Evolutionary conservation across 75 land plant genomes (phyloP), one percentile per base, ranked within the genome.

Genomic region (Selaginella moellendorffii): DNA sequence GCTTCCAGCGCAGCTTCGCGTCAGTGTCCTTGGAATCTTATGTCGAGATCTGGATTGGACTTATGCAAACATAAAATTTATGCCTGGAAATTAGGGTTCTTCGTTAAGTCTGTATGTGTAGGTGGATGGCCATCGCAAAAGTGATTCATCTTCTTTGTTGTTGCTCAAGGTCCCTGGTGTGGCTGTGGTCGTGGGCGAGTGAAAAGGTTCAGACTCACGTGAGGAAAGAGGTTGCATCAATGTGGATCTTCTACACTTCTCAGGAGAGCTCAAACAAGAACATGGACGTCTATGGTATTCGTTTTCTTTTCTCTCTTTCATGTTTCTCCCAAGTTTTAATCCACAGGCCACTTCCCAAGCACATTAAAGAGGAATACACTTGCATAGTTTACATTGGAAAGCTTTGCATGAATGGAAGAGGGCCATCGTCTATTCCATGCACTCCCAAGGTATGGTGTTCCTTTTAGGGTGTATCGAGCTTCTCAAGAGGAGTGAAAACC

Each of bases 321-420:
- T n/a, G n/a, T n/a, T n/a, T n/a, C n/a, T n/a, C n/a, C n/a, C n/a
- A n/a, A n/a, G n/a, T n/a, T n/a, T n/a, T n/a, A n/a, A n/a, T n/a
- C n/a, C n/a, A 46, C 79, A 86, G 91, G 91, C 93, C 85, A n/a
- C 66, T 88, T 66, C 85, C 89, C 1, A 74, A 76, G 29, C 93
- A 88, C 54, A 75, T 88, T 28, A 85, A 85, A 76, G 93, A 88
- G 63, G 85, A 85, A 74, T 85, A 67, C 61, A 80, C 85, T 29
- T 63, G 85, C 31, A 65, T 29, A 65, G 85, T 65, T 88, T 30
- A 88, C 68, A 79, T 88, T 68, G 93, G 93, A 20, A 85, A 85
- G 54, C 82, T 87, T 63, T 80, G 83, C 25, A 88, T 88, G 93
- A 82, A 88, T 68, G 93, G 89, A 61, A 77, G 92, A 73, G 83